These are phyloP conservation scores for rapeseed (Brassica napus) DNA, from an alignment of 345 rosid genomes.

Conservation along the genomic window Da-Ae NC_063451.1:40945501-40946000, in stretches of 20 bases:
- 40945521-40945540: neutral
- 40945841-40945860: no score
- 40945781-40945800: no score
- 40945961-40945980: no score
- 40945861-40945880: no score
- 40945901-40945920: no score
- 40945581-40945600: neutral
- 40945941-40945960: no score
- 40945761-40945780: no score
- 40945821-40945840: no score
- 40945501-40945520: neutral
- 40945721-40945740: neutral
- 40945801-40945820: no score
- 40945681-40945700: neutral
- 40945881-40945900: no score
- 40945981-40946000: no score
- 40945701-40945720: neutral
- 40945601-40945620: neutral
- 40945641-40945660: neutral
- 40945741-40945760: neutral
- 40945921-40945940: no score
- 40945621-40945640: neutral
- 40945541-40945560: neutral
- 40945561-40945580: neutral
- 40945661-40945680: neutral